phyloP scores from a whole-genome alignment of 805 yeast species.

The Cyberlindnera bimundalis region DNA sequence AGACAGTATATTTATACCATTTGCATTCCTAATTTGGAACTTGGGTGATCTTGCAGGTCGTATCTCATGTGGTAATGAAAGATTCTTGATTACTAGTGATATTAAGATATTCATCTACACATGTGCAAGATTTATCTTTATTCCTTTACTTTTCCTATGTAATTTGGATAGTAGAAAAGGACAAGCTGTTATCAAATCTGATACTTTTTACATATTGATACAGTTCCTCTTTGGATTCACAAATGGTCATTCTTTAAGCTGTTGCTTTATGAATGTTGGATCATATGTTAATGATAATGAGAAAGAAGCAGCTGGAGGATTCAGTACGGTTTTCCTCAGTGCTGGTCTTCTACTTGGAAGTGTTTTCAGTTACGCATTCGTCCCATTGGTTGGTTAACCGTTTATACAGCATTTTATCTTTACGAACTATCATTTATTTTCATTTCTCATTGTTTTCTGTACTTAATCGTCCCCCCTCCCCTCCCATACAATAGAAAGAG shows the following conservation, averaged over 20 bases:
- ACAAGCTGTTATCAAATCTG: slow-evolving; percentile 44
- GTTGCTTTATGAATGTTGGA: slow-evolving; percentile 76
- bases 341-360: slow-evolving; percentile 81
- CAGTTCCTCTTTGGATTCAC: slow-evolving; percentile 83
- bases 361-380: slow-evolving; percentile 66
- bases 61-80: slow-evolving; percentile 51
- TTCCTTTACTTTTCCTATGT: slow-evolving; percentile 73
- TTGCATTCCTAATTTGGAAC: slow-evolving; percentile 84
- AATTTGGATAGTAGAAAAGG: slow-evolving; percentile 36
- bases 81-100: slow-evolving; percentile 42
- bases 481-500: no score
- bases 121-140: slow-evolving; percentile 48
- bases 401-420: no score
- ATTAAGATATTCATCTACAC: slow-evolving; percentile 50
- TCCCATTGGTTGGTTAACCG: slow-evolving; percentile 24
- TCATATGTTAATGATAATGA: slow-evolving; percentile 59
- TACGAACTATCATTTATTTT: no score
- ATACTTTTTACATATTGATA: slow-evolving; percentile 59
- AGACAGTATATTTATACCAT: slow-evolving; percentile 57
- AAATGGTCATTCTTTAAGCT: slow-evolving; percentile 81
- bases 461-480: no score
- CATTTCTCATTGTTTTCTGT: no score
- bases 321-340: slow-evolving; percentile 76
- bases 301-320: slow-evolving; percentile 92
- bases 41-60: slow-evolving; percentile 84